Evolutionary conservation across 768 basidiomycete species (phyloP).

Genomic region (Rickenella mellea): DNA sequence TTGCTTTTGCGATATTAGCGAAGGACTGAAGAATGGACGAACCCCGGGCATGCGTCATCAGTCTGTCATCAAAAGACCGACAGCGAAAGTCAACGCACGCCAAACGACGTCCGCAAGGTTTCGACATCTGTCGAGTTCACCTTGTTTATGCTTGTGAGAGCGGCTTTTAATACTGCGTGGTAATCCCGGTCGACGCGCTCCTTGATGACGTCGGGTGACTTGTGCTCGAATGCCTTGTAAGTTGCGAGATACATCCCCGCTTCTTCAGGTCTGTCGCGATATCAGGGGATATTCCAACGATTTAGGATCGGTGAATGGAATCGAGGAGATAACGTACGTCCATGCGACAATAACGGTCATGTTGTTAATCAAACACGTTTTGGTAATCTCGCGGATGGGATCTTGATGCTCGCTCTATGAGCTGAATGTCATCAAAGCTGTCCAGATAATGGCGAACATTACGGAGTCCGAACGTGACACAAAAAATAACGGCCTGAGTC

Average conservation of each 20-base stretch:
- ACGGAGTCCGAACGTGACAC: too few species aligned
- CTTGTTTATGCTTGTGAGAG: constrained; percentile 82
- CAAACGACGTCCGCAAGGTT: constrained; percentile 85
- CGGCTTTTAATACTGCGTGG: constrained; percentile 64
- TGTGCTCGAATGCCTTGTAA: constrained; percentile 92
- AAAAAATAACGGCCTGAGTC: background rate
- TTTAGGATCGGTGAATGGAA: background rate
- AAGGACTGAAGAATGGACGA: constrained; percentile 56
- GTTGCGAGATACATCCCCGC: constrained; percentile 85
- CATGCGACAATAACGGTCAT: constrained; percentile 90
- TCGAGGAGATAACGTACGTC: constrained; percentile 44
- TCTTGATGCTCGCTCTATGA: constrained; percentile 82
- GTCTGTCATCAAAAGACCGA: background rate
- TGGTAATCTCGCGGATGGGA: constrained; percentile 86
- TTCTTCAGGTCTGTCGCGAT: constrained; percentile 62
- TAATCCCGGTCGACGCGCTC: constrained; percentile 91
- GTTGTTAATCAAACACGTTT: constrained; percentile 87
- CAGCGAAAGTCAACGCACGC: constrained; percentile 47
- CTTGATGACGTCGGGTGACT: constrained; percentile 87
- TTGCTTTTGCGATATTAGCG: constrained; percentile 65
- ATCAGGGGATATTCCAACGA: background rate
- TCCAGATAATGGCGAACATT: too few species aligned
- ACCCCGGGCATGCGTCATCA: background rate
- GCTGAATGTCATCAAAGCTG: background rate
- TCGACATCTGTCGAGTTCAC: constrained; percentile 98